Conservation (phyloP, 2,329 filamentous ascomycete species). For the Penicillium frequentans region DNA sequence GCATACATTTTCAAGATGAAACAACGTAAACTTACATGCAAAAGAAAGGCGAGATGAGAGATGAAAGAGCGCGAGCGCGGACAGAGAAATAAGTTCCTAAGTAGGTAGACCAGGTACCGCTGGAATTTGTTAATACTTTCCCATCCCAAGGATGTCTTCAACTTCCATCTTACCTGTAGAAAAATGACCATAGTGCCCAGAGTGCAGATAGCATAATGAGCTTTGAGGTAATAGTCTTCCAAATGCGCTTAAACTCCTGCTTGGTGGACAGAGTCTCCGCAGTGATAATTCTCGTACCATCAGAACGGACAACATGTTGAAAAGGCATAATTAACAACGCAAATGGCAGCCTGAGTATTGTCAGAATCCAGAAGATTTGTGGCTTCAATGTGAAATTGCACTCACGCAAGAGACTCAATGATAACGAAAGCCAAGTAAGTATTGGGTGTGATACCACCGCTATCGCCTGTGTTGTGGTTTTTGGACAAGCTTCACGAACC, state of each 20-base stretch:
- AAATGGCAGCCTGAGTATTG: constrained; percentile 38
- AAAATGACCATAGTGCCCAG: constrained; percentile 51
- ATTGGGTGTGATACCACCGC: constrained; percentile 44
- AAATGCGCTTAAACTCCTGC: constrained; percentile 43
- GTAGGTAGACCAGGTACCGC: constrained; percentile 50
- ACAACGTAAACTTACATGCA: constrained; percentile 41
- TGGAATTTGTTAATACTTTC: constrained; percentile 10
- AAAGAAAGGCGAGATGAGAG: constrained; percentile 50
- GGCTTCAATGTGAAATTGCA: not conserved
- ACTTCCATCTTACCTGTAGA: constrained; percentile 35
- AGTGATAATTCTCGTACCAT: constrained; percentile 45
- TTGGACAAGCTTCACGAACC: constrained; percentile 33
- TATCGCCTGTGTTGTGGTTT: constrained; percentile 36
- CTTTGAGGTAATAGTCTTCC: constrained; percentile 38
- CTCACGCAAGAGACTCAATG: constrained; percentile 47
- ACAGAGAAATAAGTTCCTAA: constrained; percentile 48
- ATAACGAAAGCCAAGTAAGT: constrained; percentile 51
- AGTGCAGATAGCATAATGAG: constrained; percentile 42
- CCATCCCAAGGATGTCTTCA: not conserved
- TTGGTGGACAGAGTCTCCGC: constrained; percentile 44
- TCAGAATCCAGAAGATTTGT: not conserved
- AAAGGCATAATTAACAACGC: constrained; percentile 50
- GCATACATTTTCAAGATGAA: not conserved
- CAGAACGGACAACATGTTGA: constrained; percentile 47
- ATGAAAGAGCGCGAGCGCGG: constrained; percentile 47